These are phyloP conservation scores for Chrysoporthe cubensis DNA, from an alignment of 2,329 filamentous ascomycete genomes.

Conservation along the genomic window DNA sequence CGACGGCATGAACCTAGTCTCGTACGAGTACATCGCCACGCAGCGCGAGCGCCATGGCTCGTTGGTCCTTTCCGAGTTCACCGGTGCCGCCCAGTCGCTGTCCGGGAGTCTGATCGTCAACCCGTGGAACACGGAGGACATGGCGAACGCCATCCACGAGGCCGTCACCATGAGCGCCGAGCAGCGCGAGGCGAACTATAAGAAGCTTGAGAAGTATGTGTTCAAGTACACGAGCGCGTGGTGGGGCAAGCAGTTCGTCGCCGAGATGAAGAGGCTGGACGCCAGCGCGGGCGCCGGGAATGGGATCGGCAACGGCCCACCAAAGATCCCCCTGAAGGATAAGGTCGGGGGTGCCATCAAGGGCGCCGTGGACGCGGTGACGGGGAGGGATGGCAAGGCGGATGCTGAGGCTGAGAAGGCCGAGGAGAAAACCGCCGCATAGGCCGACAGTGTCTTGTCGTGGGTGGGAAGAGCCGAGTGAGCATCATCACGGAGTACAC, in stretches of 20 bases:
- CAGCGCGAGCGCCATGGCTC: slow-evolving; percentile 89
- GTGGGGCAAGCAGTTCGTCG: slow-evolving; percentile 94
- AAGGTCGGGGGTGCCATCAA: slow-evolving; percentile 24
- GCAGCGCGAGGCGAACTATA: slow-evolving; percentile 83
- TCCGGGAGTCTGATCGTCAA: slow-evolving; percentile 95
- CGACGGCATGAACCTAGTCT: slow-evolving; percentile 98
- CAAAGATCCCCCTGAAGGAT: slow-evolving; percentile 29
- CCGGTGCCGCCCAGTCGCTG: slow-evolving; percentile 90
- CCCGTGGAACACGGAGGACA: slow-evolving; percentile 97
- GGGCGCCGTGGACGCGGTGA: slow-evolving; percentile 24
- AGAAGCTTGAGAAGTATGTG: slow-evolving; percentile 91
- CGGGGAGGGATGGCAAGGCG: not conserved
- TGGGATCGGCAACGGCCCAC: slow-evolving; percentile 25
- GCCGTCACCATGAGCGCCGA: slow-evolving; percentile 96
- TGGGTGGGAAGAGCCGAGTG: not conserved
- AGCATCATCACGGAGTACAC: not conserved
- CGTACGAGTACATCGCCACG: slow-evolving; percentile 96
- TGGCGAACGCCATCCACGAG: slow-evolving; percentile 90
- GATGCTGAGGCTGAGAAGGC: slow-evolving; percentile 17
- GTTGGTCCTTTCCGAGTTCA: slow-evolving; percentile 95
- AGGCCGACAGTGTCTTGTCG: not conserved
- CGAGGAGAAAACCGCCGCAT: slow-evolving; percentile 17
- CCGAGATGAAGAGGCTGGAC: slow-evolving; percentile 69
- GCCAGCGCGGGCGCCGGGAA: slow-evolving; percentile 33
- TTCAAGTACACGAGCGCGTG: slow-evolving; percentile 97